A percentile compares a stretch with the other conserved stretches of the same genome.
Evolutionary conservation across 768 basidiomycete species (phyloP).

Genomic region (Inosperma sp.): DNA sequence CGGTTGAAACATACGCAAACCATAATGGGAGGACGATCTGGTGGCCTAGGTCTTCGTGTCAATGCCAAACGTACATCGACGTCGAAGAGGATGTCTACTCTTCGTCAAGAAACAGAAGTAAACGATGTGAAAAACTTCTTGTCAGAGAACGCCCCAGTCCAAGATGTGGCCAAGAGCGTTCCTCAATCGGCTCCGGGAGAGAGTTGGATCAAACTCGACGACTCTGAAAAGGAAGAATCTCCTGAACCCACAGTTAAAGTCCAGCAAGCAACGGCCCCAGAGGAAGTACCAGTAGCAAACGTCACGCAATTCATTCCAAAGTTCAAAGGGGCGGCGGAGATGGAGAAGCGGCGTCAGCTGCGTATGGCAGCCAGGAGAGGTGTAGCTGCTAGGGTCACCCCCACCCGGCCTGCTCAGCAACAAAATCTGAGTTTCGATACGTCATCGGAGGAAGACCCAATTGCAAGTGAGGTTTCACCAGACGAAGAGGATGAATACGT

Average conservation of each 20-base stretch:
- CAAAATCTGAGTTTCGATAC: slow-evolving; percentile 39
- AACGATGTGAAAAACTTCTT: slow-evolving; percentile 35
- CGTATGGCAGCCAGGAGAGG: slow-evolving; percentile 62
- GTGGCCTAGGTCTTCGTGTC: slow-evolving; percentile 74
- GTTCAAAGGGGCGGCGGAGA: slow-evolving; percentile 82
- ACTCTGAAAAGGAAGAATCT: slow-evolving; percentile 22
- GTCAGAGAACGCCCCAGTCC: slow-evolving; percentile 30
- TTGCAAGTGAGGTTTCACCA: slow-evolving; percentile 44
- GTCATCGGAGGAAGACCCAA: slow-evolving; percentile 52
- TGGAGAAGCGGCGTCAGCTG: slow-evolving; percentile 66
- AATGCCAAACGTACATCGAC: slow-evolving; percentile 55
- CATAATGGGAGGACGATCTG: slow-evolving; percentile 73
- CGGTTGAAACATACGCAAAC: slow-evolving; percentile 81
- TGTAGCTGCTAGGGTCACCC: slow-evolving; percentile 21
- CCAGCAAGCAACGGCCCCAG: slow-evolving; percentile 37
- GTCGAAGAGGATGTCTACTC: slow-evolving; percentile 24
- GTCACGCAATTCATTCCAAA: slow-evolving; percentile 65
- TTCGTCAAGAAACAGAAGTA: background rate
- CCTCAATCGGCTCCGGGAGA: slow-evolving; percentile 24
- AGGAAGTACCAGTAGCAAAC: slow-evolving; percentile 45
- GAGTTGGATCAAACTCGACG: slow-evolving; percentile 31
- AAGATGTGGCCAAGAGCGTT: slow-evolving; percentile 27
- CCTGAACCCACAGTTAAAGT: slow-evolving; percentile 37
- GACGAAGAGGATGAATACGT: slow-evolving; percentile 52
- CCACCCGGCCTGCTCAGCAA: slow-evolving; percentile 29